A percentile compares a stretch with the other conserved stretches of the same genome.
Evolutionary conservation across 1,284 basidiomycete genomes (phyloP).

Genomic region (Irpex sp.): DNA sequence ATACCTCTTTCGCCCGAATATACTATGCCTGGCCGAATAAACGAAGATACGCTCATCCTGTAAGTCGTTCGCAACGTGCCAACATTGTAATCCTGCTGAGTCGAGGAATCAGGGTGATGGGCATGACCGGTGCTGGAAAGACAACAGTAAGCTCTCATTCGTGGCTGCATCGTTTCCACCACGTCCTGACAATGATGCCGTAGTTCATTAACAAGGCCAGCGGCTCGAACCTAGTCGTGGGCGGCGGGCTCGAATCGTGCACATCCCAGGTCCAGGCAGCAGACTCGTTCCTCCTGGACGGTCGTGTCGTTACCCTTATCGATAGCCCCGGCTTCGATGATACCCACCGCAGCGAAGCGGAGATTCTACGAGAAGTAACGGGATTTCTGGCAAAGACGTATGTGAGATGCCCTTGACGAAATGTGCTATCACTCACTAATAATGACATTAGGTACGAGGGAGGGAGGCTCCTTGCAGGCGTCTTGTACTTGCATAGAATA

Average conservation of each 20-base stretch:
- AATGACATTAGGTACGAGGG: slow-evolving; percentile 31
- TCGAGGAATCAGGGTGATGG: slow-evolving; percentile 9
- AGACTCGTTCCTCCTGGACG: slow-evolving; percentile 22
- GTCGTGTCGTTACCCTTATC: slow-evolving; percentile 26
- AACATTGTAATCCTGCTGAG: not conserved
- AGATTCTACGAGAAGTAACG: slow-evolving; percentile 32
- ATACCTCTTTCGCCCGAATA: not conserved
- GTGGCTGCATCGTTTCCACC: not conserved
- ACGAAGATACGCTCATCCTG: not conserved
- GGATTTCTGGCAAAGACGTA: slow-evolving; percentile 25
- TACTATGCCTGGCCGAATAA: not conserved
- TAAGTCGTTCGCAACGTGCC: not conserved
- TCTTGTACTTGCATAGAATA: slow-evolving; percentile 51
- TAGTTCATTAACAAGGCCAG: slow-evolving; percentile 34
- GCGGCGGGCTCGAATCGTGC: slow-evolving; percentile 29
- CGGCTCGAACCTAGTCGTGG: slow-evolving; percentile 26
- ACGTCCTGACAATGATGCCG: not conserved
- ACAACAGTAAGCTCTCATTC: slow-evolving; percentile 10
- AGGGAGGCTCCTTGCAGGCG: slow-evolving; percentile 38
- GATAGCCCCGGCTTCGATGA: slow-evolving; percentile 37
- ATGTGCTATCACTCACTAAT: not conserved
- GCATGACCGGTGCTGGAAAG: slow-evolving; percentile 15
- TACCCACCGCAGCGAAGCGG: slow-evolving; percentile 29
- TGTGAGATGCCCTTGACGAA: not conserved
- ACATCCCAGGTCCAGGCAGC: slow-evolving; percentile 30